phyloP scores from a whole-genome alignment of 192 early-diverging fungal genomes.

The Linnemannia exigua region DNA sequence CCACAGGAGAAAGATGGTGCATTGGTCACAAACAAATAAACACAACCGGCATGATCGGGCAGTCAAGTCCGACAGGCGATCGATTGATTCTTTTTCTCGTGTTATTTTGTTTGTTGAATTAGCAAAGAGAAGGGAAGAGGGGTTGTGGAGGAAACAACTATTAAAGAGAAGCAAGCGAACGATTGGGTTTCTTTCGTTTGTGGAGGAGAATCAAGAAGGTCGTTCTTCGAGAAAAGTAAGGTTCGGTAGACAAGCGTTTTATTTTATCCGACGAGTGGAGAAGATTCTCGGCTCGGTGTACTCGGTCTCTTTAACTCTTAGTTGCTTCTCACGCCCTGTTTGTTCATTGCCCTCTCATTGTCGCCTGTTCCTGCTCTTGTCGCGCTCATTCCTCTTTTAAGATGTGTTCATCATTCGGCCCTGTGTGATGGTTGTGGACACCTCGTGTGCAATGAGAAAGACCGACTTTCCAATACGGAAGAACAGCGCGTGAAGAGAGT shows the following conservation, averaged over 20 bases:
- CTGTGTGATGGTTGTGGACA: neutral
- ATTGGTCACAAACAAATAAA: neutral
- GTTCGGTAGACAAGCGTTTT: neutral
- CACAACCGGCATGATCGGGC: neutral
- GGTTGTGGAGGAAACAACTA: neutral
- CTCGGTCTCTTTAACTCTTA: neutral
- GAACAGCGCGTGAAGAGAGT: neutral
- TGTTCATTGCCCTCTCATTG: neutral
- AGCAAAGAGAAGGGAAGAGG: neutral
- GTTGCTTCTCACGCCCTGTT: neutral
- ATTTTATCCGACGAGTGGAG: neutral
- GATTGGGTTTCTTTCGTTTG: neutral
- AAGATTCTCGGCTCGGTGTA: conserved; percentile 2
- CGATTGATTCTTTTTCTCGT: neutral
- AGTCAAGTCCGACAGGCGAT: neutral
- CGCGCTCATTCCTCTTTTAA: neutral
- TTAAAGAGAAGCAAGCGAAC: neutral
- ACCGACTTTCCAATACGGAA: neutral
- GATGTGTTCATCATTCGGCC: neutral
- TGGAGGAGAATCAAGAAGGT: neutral
- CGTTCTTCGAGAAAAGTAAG: neutral
- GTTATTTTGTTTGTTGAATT: neutral
- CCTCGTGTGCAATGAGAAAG: neutral
- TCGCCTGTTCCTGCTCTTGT: neutral
- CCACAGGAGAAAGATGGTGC: neutral